Conservation (phyloP, 768 basidiomycete genomes). For the Brasilioporus rufonigricans region DNA sequence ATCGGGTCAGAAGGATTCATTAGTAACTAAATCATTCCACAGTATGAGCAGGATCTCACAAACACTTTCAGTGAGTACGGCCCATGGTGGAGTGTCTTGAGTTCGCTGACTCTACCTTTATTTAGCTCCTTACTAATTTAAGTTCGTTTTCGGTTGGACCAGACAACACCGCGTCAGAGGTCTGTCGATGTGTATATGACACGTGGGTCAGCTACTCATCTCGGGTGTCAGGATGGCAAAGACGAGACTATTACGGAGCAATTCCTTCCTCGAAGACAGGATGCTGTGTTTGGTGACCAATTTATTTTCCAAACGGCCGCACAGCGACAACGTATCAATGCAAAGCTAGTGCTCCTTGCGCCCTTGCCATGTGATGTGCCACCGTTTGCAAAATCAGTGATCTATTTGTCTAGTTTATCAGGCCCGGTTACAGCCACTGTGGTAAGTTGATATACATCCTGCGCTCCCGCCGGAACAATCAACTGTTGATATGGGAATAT, state of each 20-base stretch:
- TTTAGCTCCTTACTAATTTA: slow-evolving; percentile 29
- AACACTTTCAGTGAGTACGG: slow-evolving; percentile 27
- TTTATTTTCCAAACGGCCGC: slow-evolving; percentile 28
- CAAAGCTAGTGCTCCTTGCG: slow-evolving; percentile 27
- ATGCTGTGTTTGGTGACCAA: slow-evolving; percentile 30
- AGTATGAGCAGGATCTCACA: slow-evolving; percentile 33
- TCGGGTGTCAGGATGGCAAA: slow-evolving; percentile 18
- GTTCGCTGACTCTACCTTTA: not conserved
- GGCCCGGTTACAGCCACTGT: slow-evolving; percentile 24
- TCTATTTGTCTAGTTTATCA: slow-evolving; percentile 30
- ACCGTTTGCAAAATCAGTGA: slow-evolving; percentile 33
- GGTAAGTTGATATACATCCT: slow-evolving; percentile 19
- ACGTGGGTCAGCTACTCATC: slow-evolving; percentile 2
- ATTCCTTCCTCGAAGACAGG: slow-evolving; percentile 30
- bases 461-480: not conserved
- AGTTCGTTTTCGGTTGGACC: slow-evolving; percentile 12
- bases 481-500: slow-evolving; percentile 5
- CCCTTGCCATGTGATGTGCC: slow-evolving; percentile 26
- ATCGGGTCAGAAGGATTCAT: not conserved
- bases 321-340: slow-evolving; percentile 23
- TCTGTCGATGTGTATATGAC: slow-evolving; percentile 10
- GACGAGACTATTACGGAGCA: slow-evolving; percentile 22
- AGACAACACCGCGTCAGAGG: slow-evolving; percentile 12
- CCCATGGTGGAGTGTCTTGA: not conserved
- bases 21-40: not conserved